These are phyloP conservation scores for Themeda triandra DNA, from an alignment of 176 grass and related monocot species.

Conservation along the genomic window DNA sequence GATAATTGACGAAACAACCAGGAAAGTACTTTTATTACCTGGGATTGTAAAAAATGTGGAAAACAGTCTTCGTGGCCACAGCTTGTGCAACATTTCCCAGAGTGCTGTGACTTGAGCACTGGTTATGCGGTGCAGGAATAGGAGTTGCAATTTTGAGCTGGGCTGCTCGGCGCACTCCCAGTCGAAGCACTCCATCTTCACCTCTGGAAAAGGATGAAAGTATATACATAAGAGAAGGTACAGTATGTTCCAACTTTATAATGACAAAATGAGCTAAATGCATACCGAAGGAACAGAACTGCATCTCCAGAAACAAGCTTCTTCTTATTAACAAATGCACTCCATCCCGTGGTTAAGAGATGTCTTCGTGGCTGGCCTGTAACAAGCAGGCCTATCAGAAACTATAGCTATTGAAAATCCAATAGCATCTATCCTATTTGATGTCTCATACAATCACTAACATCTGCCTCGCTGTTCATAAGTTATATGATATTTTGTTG, in stretches of 20 bases:
- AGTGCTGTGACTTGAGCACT: conserved; percentile 30
- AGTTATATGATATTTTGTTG: neutral
- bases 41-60: conserved; percentile 82
- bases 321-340: conserved; percentile 83
- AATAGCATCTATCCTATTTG: neutral
- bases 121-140: conserved; percentile 29
- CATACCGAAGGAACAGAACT: conserved; percentile 83
- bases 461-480: neutral
- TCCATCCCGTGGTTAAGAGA: conserved; percentile 88
- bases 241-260: neutral
- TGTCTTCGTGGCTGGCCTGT: conserved; percentile 89
- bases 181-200: conserved; percentile 72
- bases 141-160: conserved; percentile 46
- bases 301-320: conserved; percentile 82
- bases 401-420: neutral
- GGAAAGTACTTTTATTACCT: conserved; percentile 42
- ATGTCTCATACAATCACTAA: neutral
- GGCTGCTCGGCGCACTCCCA: conserved; percentile 70
- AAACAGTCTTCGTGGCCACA: conserved; percentile 58
- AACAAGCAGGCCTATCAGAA: conserved; percentile 37
- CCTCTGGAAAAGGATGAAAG: conserved; percentile 45
- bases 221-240: neutral
- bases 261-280: neutral
- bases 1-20: neutral
- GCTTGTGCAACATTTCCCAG: conserved; percentile 45